Evolutionary conservation across 1,284 basidiomycete genomes (phyloP), one percentile per base, ranked within the genome.

Genomic region (Polyporus tsugae): DNA sequence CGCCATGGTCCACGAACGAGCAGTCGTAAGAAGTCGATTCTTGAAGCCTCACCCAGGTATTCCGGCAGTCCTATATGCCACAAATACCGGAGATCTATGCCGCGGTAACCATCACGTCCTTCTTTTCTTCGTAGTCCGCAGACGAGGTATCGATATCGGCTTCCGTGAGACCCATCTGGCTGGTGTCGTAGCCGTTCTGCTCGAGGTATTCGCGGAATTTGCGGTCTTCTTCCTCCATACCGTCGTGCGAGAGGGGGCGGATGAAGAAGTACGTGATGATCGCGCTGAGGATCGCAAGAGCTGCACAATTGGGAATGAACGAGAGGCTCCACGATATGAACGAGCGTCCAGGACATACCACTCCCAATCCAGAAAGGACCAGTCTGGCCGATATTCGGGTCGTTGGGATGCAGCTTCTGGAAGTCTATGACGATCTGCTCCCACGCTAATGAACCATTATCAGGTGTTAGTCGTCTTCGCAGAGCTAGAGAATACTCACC

Each of bases 301-400:
- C 88, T 79, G 75, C 72, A 70, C 5, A 62, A 41, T 49, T 19
- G 64, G 29, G 15, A 9, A 49, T 58, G 42, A 29, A 15, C 49
- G 29, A 35, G 38, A 2, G 22, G 29, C 25, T 29, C 15, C 6
- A 25, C 6, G 4, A 41, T 9, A 17, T 6, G 13, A 7, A 13
- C 36, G 11, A 22, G 19, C 39, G 22, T 52, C 4, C n/a, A 6
- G 4, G 15, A 75, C 82, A 1, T 71, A 82, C 89, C 92, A 70
- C 91, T 92, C 33, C 84, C 93, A 69, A 95, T 78, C 91, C 91
- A 94, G 85, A 95, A 95, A 9, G 93, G 93, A 19, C 93, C 93
- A 0, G 93, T 93, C 75, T 91, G 90, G 52, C 91, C 92, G 70
- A 81, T 83, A 35, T 78, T 76, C 25, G 83, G 80, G 29, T 67